A percentile compares a stretch with the other conserved stretches of the same genome.
Evolutionary conservation across 75 land plant species (phyloP).

Genomic region (Ceratopteris richardii): DNA sequence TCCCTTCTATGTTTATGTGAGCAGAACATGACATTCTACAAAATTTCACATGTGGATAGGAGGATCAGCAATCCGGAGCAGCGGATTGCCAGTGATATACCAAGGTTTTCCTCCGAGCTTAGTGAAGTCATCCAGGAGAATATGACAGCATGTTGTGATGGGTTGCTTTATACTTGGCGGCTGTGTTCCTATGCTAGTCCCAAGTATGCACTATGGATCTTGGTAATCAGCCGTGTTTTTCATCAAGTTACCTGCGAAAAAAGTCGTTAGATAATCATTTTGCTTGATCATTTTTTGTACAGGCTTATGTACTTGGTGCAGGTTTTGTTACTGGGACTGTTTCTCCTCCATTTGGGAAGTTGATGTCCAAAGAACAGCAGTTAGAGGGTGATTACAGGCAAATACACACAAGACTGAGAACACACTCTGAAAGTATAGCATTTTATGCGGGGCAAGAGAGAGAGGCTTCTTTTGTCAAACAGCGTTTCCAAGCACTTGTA

Average conservation of each 20-base stretch:
- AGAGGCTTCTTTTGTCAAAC: slow-evolving; percentile 75
- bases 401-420: slow-evolving; percentile 81
- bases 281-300: slow-evolving; percentile 1
- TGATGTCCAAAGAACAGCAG: slow-evolving; percentile 96
- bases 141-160: slow-evolving; percentile 75
- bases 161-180: slow-evolving; percentile 90
- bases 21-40: slow-evolving; percentile 99
- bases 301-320: slow-evolving; percentile 91
- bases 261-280: neutral
- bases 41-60: slow-evolving; percentile 92
- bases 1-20: neutral
- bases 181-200: slow-evolving; percentile 97
- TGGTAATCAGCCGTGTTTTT: too few species aligned
- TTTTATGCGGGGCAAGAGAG: slow-evolving; percentile 96
- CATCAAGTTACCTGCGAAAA: too few species aligned
- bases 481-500: slow-evolving; percentile 64
- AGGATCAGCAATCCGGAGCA: slow-evolving; percentile 85
- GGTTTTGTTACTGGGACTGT: slow-evolving; percentile 63
- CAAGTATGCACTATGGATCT: slow-evolving; percentile 89
- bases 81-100: slow-evolving; percentile 97
- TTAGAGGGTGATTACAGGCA: slow-evolving; percentile 95
- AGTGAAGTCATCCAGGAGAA: slow-evolving; percentile 97
- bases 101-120: slow-evolving; percentile 82
- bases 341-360: slow-evolving; percentile 91
- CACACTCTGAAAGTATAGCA: slow-evolving; percentile 96